Percentiles rank a stretch among this genome's conserved stretches.
Evolutionary conservation across 495 filamentous ascomycete genomes (phyloP).

Genomic region (Penicillium malachiteum): DNA sequence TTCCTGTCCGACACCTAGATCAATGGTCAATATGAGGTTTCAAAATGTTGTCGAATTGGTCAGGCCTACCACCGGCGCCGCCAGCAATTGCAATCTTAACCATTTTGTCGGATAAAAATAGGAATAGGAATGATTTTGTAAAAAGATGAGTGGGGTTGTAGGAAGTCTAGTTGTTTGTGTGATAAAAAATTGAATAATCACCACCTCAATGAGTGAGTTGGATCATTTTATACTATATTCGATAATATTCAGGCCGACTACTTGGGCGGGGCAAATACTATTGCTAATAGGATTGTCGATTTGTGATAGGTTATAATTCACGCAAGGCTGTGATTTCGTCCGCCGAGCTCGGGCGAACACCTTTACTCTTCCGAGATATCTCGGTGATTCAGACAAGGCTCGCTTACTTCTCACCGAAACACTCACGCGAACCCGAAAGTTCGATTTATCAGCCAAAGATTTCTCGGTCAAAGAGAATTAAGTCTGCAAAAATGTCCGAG

Average conservation of each 20-base stretch:
- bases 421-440: no score
- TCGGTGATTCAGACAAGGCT: background rate
- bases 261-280: no score
- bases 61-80: slow-evolving; percentile 47
- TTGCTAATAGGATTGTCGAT: no score
- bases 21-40: slow-evolving; percentile 5
- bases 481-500: background rate
- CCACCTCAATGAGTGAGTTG: no score
- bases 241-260: no score
- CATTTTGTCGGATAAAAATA: slow-evolving; percentile 33
- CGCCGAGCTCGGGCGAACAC: slow-evolving; percentile 4
- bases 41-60: background rate
- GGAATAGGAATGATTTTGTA: background rate
- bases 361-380: background rate
- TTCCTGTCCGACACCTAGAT: slow-evolving; percentile 51
- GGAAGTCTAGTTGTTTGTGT: no score
- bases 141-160: background rate
- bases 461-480: background rate
- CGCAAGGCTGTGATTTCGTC: background rate
- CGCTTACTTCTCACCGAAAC: background rate
- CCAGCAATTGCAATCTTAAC: slow-evolving; percentile 57
- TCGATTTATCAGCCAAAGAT: no score
- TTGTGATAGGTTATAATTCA: background rate
- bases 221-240: no score
- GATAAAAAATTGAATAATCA: background rate